Evolutionary conservation across 2,329 filamentous ascomycete species (phyloP).

Genomic region (Nakataea oryzae): DNA sequence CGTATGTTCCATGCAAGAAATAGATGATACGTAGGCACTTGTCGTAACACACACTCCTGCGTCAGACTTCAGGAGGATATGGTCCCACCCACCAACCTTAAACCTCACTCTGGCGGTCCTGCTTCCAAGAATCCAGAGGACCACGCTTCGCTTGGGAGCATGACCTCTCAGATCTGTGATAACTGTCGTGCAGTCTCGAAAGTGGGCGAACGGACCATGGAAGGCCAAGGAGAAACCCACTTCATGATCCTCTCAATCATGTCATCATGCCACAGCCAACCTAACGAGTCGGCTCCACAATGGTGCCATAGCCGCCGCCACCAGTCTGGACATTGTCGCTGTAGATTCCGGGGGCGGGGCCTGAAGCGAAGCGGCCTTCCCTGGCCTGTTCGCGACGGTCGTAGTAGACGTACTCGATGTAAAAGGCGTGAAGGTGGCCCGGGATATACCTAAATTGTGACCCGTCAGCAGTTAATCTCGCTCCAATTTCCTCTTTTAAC

Average conservation of each 20-base stretch:
- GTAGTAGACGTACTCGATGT: constrained; percentile 75
- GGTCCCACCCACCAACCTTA: background rate
- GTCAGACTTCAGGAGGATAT: background rate
- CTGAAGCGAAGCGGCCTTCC: constrained; percentile 41
- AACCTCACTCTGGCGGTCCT: background rate
- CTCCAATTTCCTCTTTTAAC: background rate
- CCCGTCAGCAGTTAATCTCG: constrained; percentile 2
- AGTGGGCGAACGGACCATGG: background rate
- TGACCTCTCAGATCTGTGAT: background rate
- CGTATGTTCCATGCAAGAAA: background rate
- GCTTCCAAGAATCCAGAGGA: background rate
- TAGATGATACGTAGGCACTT: background rate
- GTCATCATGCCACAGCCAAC: constrained; percentile 9
- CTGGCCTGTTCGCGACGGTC: constrained; percentile 55
- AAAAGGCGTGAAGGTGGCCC: constrained; percentile 72
- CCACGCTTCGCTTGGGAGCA: background rate
- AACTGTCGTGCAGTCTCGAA: background rate
- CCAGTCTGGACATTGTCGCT: constrained; percentile 63
- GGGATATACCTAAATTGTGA: constrained; percentile 35
- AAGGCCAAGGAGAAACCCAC: background rate
- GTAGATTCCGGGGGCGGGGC: constrained; percentile 58
- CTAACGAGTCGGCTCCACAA: constrained; percentile 18
- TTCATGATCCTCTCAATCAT: background rate
- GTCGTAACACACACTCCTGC: background rate
- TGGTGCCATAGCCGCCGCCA: constrained; percentile 53